Evolutionary conservation across 73 alveolate genomes (phyloP), one percentile per base, ranked within the genome.

Genomic region (Urostyla sp.): DNA sequence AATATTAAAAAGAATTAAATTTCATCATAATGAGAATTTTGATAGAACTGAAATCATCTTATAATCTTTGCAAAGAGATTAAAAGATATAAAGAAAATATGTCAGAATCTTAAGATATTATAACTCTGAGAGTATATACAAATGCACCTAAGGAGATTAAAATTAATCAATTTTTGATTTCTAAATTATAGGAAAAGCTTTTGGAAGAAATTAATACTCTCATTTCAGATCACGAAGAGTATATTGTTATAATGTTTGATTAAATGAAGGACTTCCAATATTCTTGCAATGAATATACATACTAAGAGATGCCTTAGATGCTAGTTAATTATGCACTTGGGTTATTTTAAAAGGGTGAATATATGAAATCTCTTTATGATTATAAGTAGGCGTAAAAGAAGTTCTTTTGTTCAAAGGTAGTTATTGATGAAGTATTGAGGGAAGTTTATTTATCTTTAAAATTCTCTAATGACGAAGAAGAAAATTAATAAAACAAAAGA

Each of bases 401-500:
- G 46, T 46, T 61, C 27, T 21, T 18, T 43, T 51, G 48, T 20
- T 54, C 89, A 5, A 13, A 38, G n/a, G 43, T 78, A 21, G 58
- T 78, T 13, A 20, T 78, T 7, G 66, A 61, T 23, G 89, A 78
- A 43, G n/a, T 61, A 16, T n/a, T 43, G n/a, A 20, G 59, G 11
- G 72, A 61, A 45, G n/a, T 43, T 23, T 13, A 16, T 10, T 8
- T 34, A 13, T 61, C 67, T 7, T 30, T 16, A 16, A 67, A 45
- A 11, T 4, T 67, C 75, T 24, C 51, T 40, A n/a, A n/a, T n/a
- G n/a, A n/a, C n/a, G n/a, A n/a, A n/a, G n/a, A n/a, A n/a, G n/a
- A n/a, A n/a, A n/a, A n/a, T n/a, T n/a, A n/a, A n/a, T n/a, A n/a
- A n/a, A n/a, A n/a, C n/a, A n/a, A n/a, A n/a, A n/a, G n/a, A n/a